Evolutionary conservation across 345 rosid species (phyloP), one percentile per base, ranked within the genome.

Genomic region (Abelmoschus esculentus): DNA sequence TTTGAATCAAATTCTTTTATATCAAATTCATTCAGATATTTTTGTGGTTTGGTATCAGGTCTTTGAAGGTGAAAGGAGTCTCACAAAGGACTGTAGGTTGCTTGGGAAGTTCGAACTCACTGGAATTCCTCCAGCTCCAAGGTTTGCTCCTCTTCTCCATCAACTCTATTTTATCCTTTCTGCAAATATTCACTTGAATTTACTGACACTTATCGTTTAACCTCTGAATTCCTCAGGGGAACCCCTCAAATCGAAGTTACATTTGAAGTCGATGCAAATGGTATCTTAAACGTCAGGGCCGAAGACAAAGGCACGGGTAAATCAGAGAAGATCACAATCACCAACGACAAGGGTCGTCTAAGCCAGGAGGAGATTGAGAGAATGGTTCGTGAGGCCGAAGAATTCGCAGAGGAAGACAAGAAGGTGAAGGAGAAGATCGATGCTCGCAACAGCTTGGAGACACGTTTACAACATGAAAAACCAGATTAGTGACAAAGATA

Each of bases 161-260:
- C 1, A 18, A 13, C 9, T 61, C 18, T 36, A 29, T 18, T 11
- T 31, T 7, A 2, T 50, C 7, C 31, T 40, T 15, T 56, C 42
- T 59, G 7, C 52, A 57, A 3, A 19, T 42, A 14, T 19, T 70
- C 15, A 8, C 50, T 3, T 3, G 8, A 56, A n/a, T 15, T 26
- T 42, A 70, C 5, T 5, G 32, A 14, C 3, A 2, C 61, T 15
- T 32, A 67, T 14, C 7, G 14, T 61, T 73, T 50, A 22, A 32
- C 69, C 9, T 7, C 42, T 73, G 49, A 17, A 18, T 73, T 55
- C 6, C 72, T 71, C 89, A 87, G 98, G 81, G 98, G 98, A 46
- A 91, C 96, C 61, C 97, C 98, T 36, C 98, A 93, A 79, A 93
- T 93, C 62, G 98, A 93, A 72, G 98, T 93, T 19, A 93, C 98